Percentiles rank a stretch among this genome's conserved stretches.
Evolutionary conservation across 768 basidiomycete genomes (phyloP).

Genomic region (Coprinopsis sp.): DNA sequence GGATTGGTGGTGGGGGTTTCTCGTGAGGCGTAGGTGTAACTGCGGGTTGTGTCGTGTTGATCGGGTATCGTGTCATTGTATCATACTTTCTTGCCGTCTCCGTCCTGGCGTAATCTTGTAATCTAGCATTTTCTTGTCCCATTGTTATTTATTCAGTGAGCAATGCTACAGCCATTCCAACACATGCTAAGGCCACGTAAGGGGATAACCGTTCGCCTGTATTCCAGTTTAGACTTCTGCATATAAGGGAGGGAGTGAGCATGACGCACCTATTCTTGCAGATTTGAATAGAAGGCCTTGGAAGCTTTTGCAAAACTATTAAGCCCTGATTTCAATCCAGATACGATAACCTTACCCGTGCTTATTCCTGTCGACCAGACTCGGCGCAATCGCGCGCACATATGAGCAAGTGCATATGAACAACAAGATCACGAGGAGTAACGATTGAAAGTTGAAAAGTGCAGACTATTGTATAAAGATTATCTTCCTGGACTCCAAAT

Average conservation of each 20-base stretch:
- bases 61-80: constrained; percentile 1
- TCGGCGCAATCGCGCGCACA: constrained; percentile 83
- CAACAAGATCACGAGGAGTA: constrained; percentile 88
- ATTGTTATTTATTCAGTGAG: constrained; percentile 29
- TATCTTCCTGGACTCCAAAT: background rate
- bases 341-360: constrained; percentile 67
- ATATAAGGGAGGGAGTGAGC: background rate
- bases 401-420: constrained; percentile 98
- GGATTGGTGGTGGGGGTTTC: constrained; percentile 6
- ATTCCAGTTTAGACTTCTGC: constrained; percentile 1
- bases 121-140: constrained; percentile 22
- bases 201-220: constrained; percentile 93
- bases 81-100: background rate
- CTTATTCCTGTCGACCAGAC: constrained; percentile 89
- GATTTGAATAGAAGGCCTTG: constrained; percentile 92
- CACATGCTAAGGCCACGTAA: constrained; percentile 89
- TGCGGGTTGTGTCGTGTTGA: background rate
- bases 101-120: constrained; percentile 11
- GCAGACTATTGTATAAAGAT: constrained; percentile 54
- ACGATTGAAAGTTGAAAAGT: constrained; percentile 95
- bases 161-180: constrained; percentile 86
- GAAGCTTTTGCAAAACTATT: constrained; percentile 51
- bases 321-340: background rate
- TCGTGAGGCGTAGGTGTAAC: background rate
- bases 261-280: constrained; percentile 80